Evolutionary conservation across 305 asterid species (phyloP).

Genomic region (Solanum hybrid): DNA sequence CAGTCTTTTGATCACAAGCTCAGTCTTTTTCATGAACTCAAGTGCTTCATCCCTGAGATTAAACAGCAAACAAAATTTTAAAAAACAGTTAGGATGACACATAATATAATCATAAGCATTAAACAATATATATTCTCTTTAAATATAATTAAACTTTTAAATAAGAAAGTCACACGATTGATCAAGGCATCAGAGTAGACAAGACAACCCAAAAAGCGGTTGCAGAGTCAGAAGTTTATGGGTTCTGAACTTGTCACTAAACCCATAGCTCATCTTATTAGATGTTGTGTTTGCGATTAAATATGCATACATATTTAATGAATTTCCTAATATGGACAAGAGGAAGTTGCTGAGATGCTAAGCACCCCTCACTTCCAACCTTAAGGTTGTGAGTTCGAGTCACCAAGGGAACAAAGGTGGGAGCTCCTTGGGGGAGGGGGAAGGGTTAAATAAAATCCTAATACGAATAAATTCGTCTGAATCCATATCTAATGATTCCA

Average conservation of each 20-base stretch:
- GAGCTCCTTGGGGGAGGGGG: not conserved
- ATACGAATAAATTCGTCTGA: not conserved
- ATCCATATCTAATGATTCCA: not conserved
- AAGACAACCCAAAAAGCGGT: not conserved
- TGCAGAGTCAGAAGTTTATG: not conserved
- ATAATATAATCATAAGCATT: not conserved
- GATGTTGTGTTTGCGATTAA: not conserved
- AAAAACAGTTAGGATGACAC: not conserved
- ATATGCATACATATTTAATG: not conserved
- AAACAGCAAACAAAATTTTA: not conserved
- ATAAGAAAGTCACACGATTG: not conserved
- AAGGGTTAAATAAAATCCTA: not conserved
- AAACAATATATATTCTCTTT: not conserved
- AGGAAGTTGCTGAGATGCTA: not conserved
- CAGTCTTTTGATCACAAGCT: conserved; percentile 4
- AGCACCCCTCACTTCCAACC: not conserved
- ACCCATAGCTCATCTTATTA: not conserved
- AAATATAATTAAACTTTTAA: not conserved
- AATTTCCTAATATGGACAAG: not conserved
- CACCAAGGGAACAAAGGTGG: not conserved
- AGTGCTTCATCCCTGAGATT: conserved; percentile 8
- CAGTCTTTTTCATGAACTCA: not conserved
- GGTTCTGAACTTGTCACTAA: not conserved
- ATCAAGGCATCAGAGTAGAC: not conserved
- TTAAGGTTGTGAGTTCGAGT: not conserved